Base-by-base conservation (phyloP, 768 basidiomycete genomes). In the Panus rudis region DNA sequence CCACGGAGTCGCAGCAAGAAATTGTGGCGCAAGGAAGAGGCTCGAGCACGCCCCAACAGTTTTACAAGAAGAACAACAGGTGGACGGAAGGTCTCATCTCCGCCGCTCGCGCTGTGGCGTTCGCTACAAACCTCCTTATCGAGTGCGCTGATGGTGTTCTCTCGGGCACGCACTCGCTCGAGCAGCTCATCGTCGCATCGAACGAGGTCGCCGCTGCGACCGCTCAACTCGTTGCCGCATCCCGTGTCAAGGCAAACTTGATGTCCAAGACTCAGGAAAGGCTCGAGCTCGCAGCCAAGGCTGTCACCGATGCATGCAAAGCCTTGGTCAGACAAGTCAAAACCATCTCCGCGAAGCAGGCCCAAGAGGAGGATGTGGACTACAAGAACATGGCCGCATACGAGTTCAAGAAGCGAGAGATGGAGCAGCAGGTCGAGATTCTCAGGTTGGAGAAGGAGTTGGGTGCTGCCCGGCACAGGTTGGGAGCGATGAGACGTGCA, bases 341-440 rank as follows among this genome's bases (percentile, higher is more conserved):
- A 67, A 84, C 92, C 3, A 81, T 98, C 50, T 84, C 92, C 20
- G 86, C 90, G 32, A 80, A 80, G 62, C 84, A 94, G 63, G 64
- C 65, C 8, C 77, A 82, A 54, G 79, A 83, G 41, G 89, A 93
- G 50, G 81, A 87, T n/a, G 72, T 79, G 11, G 73, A 78, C 63
- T 97, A 91, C 69, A 85, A 84, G 64, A 82, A 81, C 50, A 93
- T 98, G 90, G 88, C 90, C 3, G 81, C 72, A 32, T 72, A 96
- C 57, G 93, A 99, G 65, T 97, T 93, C 78, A 97, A 97, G 75
- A 86, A 79, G 57, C 76, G 84, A 38, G 94, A 98, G 76, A 97
- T 99, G 92, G 96, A 98, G 67, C 92, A 94, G 57, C 93, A 97
- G 64, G 96, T 98, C n/a, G 89, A 94, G 62, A 96, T 99, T 52